A percentile compares a stretch with the other conserved stretches of the same genome.
Conservation (phyloP, 2,329 filamentous ascomycete species). For the Lecanicillium sp. region DNA sequence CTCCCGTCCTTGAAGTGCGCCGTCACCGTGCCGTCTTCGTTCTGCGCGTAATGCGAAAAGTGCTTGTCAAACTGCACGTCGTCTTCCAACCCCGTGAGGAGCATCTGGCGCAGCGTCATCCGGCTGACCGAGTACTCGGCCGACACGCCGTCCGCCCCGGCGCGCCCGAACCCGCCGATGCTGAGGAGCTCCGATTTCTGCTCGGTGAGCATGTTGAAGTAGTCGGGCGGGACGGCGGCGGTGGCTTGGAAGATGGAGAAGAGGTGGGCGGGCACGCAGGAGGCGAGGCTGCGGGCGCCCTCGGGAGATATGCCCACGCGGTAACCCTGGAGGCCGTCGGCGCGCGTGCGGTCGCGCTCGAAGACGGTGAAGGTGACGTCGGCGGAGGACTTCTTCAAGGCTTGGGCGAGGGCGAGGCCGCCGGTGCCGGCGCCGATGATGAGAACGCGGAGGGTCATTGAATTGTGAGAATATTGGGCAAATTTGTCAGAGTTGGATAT, state of each 20-base stretch:
- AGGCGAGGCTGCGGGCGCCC: conserved; percentile 16
- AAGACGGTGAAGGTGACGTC: conserved; percentile 16
- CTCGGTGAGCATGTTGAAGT: conserved; percentile 15
- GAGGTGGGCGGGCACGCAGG: conserved; percentile 13
- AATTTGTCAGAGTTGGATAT: no score
- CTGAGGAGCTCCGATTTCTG: conserved; percentile 12
- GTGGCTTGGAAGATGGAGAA: conserved; percentile 17
- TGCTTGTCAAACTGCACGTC: conserved; percentile 15
- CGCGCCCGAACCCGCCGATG: conserved; percentile 12
- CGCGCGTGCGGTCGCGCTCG: conserved; percentile 17
- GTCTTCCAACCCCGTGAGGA: conserved; percentile 17
- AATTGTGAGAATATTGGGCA: no score
- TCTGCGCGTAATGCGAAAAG: conserved; percentile 12
- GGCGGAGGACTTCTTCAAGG: conserved; percentile 13
- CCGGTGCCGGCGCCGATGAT: conserved; percentile 18
- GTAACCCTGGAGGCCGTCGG: conserved; percentile 18
- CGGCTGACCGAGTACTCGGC: conserved; percentile 18
- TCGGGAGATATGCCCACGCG: conserved; percentile 19
- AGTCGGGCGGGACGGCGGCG: conserved; percentile 12
- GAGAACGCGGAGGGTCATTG: conserved; percentile 14
- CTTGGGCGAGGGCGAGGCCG: conserved; percentile 17
- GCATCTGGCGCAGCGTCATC: conserved; percentile 16
- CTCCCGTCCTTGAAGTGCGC: conserved; percentile 16
- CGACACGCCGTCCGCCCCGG: conserved; percentile 12
- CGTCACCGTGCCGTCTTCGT: conserved; percentile 14